Conservation (phyloP, 768 basidiomycete species). For the Cystobasidium ongulense region DNA sequence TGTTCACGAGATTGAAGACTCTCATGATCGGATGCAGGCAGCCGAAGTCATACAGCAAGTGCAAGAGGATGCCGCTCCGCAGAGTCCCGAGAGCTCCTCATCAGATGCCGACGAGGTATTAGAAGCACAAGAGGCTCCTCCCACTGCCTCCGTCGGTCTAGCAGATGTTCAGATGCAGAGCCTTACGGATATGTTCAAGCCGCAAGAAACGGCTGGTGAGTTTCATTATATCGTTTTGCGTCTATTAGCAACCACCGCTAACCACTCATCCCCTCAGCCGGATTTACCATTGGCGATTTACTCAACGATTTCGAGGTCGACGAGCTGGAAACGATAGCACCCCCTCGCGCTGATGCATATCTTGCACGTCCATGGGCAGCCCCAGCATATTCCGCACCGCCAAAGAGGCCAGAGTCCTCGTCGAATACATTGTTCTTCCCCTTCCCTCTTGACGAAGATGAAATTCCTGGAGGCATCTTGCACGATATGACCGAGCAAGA, state of each 20-base stretch:
- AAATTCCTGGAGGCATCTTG: neutral
- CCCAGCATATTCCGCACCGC: neutral
- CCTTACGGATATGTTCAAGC: slow-evolving; percentile 67
- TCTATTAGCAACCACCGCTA: neutral
- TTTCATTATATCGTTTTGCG: slow-evolving; percentile 29
- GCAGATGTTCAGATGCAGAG: slow-evolving; percentile 42
- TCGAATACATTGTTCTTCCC: slow-evolving; percentile 33
- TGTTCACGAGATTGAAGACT: too few relatives aligned
- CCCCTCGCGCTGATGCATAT: slow-evolving; percentile 1
- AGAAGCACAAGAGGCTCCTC: neutral
- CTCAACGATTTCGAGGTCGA: slow-evolving; percentile 66
- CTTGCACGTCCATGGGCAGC: neutral
- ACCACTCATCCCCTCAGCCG: slow-evolving; percentile 46
- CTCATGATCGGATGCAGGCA: too few relatives aligned
- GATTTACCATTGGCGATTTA: slow-evolving; percentile 56
- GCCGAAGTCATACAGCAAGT: too few relatives aligned
- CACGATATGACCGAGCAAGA: slow-evolving; percentile 6
- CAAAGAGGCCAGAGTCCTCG: neutral
- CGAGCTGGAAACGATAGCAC: slow-evolving; percentile 52
- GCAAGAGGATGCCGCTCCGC: neutral
- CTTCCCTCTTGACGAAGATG: slow-evolving; percentile 27
- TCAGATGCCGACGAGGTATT: neutral
- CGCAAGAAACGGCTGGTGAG: slow-evolving; percentile 58
- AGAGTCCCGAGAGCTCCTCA: too few relatives aligned
- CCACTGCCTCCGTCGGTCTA: neutral